These are phyloP conservation scores for Verticillium isaacii DNA, from an alignment of 2,329 filamentous ascomycete genomes.

Conservation along the genomic window DNA sequence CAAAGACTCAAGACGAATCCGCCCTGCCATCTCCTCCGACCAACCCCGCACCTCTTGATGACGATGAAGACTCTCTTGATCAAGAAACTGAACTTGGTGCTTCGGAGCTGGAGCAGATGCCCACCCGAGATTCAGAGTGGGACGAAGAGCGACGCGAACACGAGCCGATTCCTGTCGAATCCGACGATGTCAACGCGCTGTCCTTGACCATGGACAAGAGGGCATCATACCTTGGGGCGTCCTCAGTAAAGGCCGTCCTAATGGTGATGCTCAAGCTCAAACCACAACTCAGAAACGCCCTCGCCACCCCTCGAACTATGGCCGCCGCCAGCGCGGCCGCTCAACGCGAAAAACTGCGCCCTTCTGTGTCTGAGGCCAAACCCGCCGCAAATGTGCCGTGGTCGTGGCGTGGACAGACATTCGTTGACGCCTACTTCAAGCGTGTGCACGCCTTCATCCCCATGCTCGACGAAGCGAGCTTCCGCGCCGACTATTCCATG, in stretches of 20 bases:
- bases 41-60: slow-evolving; percentile 41
- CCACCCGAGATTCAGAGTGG: slow-evolving; percentile 58
- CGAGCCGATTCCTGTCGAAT: slow-evolving; percentile 55
- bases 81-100: slow-evolving; percentile 39
- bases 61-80: slow-evolving; percentile 44
- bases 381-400: slow-evolving; percentile 39
- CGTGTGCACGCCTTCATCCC: slow-evolving; percentile 67
- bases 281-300: slow-evolving; percentile 38
- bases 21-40: slow-evolving; percentile 50
- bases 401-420: slow-evolving; percentile 62
- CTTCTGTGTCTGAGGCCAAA: slow-evolving; percentile 36
- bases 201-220: slow-evolving; percentile 57
- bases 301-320: slow-evolving; percentile 41
- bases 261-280: slow-evolving; percentile 63
- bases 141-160: slow-evolving; percentile 57
- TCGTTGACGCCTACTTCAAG: slow-evolving; percentile 70
- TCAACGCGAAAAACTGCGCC: slow-evolving; percentile 35
- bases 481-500: slow-evolving; percentile 50
- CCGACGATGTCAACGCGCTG: slow-evolving; percentile 54
- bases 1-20: slow-evolving; percentile 25
- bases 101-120: slow-evolving; percentile 62
- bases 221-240: slow-evolving; percentile 65
- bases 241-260: slow-evolving; percentile 69
- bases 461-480: slow-evolving; percentile 66
- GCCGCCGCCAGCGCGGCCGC: slow-evolving; percentile 41